These are phyloP conservation scores for Collybiopsis luxurians DNA, from an alignment of 768 basidiomycete genomes.

Conservation along the genomic window DNA sequence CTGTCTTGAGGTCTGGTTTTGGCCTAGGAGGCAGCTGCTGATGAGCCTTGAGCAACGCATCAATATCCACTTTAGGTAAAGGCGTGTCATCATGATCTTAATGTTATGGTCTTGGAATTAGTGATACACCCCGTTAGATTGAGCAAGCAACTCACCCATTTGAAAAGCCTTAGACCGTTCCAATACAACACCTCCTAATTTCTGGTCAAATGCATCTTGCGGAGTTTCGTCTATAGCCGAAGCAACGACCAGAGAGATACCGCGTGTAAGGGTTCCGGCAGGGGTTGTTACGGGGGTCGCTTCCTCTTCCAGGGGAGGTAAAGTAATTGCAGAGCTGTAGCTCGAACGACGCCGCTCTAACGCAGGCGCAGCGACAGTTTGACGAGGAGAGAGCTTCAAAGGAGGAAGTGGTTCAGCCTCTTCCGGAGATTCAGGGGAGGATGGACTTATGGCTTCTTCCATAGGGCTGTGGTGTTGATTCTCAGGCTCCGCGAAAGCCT, in stretches of 20 bases:
- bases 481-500: conserved; percentile 37
- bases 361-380: conserved; percentile 17
- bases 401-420: conserved; percentile 18
- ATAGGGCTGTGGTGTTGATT: conserved; percentile 23
- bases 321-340: conserved; percentile 52
- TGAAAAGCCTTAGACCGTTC: not conserved
- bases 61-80: conserved; percentile 48
- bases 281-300: conserved; percentile 57
- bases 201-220: not conserved
- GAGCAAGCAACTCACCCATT: not conserved
- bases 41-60: conserved; percentile 35
- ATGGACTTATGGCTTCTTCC: conserved; percentile 11
- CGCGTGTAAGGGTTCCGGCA: conserved; percentile 46
- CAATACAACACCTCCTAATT: too few species aligned
- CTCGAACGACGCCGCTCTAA: conserved; percentile 65
- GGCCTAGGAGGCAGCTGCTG: conserved; percentile 15
- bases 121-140: too few species aligned
- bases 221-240: not conserved
- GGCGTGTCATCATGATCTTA: conserved; percentile 33
- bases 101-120: too few species aligned
- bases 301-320: conserved; percentile 71
- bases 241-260: not conserved
- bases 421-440: conserved; percentile 12
- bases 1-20: conserved; percentile 36
- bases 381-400: conserved; percentile 9